Percentiles rank a stretch among this genome's conserved stretches.
Conservation (phyloP, 768 basidiomycete genomes). For the Astraeus odoratus region DNA sequence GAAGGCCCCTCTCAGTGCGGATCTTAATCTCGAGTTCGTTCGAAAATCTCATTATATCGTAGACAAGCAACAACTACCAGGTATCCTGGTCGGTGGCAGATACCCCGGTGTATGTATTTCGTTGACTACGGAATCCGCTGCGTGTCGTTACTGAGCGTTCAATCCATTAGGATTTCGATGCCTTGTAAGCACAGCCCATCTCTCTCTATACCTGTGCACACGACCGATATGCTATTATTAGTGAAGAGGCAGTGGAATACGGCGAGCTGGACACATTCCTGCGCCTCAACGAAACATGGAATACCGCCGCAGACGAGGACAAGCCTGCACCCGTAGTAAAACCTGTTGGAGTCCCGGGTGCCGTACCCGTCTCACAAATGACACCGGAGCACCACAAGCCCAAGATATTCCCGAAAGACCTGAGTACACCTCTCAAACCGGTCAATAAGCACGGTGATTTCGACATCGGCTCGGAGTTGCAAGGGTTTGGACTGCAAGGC, state of each 20-base stretch:
- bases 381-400: slow-evolving; percentile 65
- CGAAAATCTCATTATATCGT: slow-evolving; percentile 1
- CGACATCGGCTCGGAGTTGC: slow-evolving; percentile 62
- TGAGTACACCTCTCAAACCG: slow-evolving; percentile 43
- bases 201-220: slow-evolving; percentile 1
- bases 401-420: slow-evolving; percentile 42
- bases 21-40: neutral
- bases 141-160: slow-evolving; percentile 3
- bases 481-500: slow-evolving; percentile 68
- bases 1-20: slow-evolving; percentile 62
- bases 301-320: slow-evolving; percentile 52
- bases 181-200: slow-evolving; percentile 55
- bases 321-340: slow-evolving; percentile 45
- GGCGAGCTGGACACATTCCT: slow-evolving; percentile 66
- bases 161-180: slow-evolving; percentile 50
- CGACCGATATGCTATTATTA: slow-evolving; percentile 23
- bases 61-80: slow-evolving; percentile 84
- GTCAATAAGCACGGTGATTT: slow-evolving; percentile 53
- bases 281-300: slow-evolving; percentile 65
- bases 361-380: slow-evolving; percentile 68
- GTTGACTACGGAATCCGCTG: neutral
- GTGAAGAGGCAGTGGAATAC: slow-evolving; percentile 82
- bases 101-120: slow-evolving; percentile 63
- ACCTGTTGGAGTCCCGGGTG: slow-evolving; percentile 79
- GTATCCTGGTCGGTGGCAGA: slow-evolving; percentile 69